Evolutionary conservation across 2,329 filamentous ascomycete genomes (phyloP).

Genomic region (Xylariaceae sp.): DNA sequence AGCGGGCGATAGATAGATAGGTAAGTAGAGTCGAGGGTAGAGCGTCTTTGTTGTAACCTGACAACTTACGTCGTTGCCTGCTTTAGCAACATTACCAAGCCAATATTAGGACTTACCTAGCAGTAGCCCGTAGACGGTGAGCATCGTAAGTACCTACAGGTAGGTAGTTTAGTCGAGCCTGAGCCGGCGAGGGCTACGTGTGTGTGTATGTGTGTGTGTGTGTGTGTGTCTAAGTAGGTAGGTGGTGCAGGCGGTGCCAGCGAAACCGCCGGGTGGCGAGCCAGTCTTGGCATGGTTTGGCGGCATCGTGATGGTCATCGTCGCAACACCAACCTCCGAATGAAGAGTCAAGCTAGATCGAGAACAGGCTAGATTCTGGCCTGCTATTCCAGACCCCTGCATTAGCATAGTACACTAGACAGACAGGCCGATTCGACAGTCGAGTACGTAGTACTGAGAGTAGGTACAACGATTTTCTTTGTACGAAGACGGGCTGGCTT

Average conservation of each 20-base stretch:
- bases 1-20: no score
- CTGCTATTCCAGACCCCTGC: constrained; percentile 5
- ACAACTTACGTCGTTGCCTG: no score
- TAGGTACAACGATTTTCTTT: no score
- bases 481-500: no score
- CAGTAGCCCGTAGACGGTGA: no score
- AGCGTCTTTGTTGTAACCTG: no score
- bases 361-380: constrained; percentile 3
- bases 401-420: constrained; percentile 3
- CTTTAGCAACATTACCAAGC: no score
- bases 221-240: background rate
- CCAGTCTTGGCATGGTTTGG: background rate
- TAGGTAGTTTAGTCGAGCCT: background rate
- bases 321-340: constrained; percentile 16
- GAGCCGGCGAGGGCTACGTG: background rate
- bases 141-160: background rate
- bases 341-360: constrained; percentile 4
- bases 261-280: background rate
- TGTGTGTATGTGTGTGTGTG: background rate
- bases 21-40: no score
- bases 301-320: constrained; percentile 20
- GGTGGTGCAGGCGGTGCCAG: background rate
- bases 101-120: no score
- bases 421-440: background rate
- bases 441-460: background rate